A percentile compares a stretch with the other conserved stretches of the same genome.
These are phyloP conservation scores for Moesziomyces antarcticus DNA, from an alignment of 1,284 basidiomycete genomes.

Conservation along the genomic window DNA sequence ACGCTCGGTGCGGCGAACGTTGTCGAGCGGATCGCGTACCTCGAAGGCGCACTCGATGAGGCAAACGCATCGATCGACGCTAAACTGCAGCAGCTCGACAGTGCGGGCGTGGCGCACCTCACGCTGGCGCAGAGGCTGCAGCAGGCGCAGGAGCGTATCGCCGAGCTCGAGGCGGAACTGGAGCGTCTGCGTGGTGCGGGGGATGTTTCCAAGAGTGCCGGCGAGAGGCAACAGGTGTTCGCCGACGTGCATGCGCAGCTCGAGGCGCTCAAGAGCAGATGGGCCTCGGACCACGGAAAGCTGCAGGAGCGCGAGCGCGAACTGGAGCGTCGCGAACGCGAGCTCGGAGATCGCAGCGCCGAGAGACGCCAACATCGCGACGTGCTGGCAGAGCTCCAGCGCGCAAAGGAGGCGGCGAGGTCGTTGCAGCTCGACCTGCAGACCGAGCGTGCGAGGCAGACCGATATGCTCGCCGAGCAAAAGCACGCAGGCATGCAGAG, in stretches of 20 bases:
- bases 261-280: constrained; percentile 46
- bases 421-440: constrained; percentile 45
- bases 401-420: constrained; percentile 35
- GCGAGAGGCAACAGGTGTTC: constrained; percentile 39
- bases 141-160: constrained; percentile 43
- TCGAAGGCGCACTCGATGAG: constrained; percentile 49
- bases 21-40: constrained; percentile 39
- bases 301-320: constrained; percentile 42
- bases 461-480: constrained; percentile 29
- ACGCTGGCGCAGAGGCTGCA: constrained; percentile 40
- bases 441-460: constrained; percentile 32
- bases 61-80: constrained; percentile 55
- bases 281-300: constrained; percentile 45
- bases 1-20: constrained; percentile 49
- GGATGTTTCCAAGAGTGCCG: constrained; percentile 26
- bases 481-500: constrained; percentile 31
- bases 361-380: constrained; percentile 36
- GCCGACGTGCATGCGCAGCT: constrained; percentile 47
- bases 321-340: constrained; percentile 39
- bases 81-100: constrained; percentile 51
- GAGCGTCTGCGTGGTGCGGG: constrained; percentile 23
- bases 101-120: constrained; percentile 45
- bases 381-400: constrained; percentile 36
- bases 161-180: constrained; percentile 49
- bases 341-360: constrained; percentile 40